phyloP scores from a whole-genome alignment of 768 basidiomycete species.

The Steccherinum ochraceum region DNA sequence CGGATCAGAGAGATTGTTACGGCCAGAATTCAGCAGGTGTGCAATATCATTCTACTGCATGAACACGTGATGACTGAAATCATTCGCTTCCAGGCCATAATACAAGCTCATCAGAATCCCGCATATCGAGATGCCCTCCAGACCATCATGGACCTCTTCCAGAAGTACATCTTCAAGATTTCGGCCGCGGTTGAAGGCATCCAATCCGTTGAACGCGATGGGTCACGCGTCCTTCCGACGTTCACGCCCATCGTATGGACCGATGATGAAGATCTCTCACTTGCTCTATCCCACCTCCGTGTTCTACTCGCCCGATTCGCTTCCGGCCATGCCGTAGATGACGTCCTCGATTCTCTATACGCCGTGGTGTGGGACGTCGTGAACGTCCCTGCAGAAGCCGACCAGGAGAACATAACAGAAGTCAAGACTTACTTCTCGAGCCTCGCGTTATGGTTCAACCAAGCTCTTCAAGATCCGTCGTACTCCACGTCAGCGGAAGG shows the following conservation, averaged over 20 bases:
- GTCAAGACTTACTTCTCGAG: constrained; percentile 5
- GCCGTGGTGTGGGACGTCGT: constrained; percentile 4
- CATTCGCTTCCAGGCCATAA: constrained; percentile 5
- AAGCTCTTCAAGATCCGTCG: constrained; percentile 11
- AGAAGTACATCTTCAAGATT: constrained; percentile 11
- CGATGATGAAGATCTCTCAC: constrained; percentile 9
- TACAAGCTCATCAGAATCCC: constrained; percentile 12
- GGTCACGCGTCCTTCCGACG: neutral
- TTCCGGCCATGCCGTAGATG: constrained; percentile 10
- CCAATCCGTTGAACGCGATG: neutral
- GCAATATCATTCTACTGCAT: neutral
- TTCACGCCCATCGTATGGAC: constrained; percentile 14
- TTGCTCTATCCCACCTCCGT: constrained; percentile 9
- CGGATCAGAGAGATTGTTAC: constrained; percentile 13
- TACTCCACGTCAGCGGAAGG: constrained; percentile 14
- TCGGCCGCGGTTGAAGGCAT: neutral
- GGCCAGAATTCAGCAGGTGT: constrained; percentile 15
- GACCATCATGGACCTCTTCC: constrained; percentile 11
- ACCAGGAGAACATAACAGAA: neutral
- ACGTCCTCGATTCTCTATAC: constrained; percentile 1
- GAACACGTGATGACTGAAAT: neutral
- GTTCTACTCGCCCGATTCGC: constrained; percentile 15
- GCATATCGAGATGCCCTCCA: constrained; percentile 12
- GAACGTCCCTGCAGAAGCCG: constrained; percentile 3
- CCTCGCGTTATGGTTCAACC: constrained; percentile 16